phyloP scores from a whole-genome alignment of 73 alveolate genomes.

The Paramecium caudatum region DNA sequence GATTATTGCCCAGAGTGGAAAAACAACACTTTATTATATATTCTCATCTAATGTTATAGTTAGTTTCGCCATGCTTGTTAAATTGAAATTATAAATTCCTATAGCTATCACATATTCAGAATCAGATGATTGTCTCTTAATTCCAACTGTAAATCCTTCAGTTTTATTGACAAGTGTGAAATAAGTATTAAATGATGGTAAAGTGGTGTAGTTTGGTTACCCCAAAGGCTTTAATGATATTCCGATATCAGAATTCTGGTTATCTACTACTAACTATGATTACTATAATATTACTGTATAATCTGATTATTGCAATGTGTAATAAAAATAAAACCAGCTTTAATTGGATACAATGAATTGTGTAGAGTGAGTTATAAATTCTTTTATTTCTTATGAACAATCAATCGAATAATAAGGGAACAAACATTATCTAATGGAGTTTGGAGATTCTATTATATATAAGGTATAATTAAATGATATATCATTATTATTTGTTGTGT shows the following conservation, averaged over 20 bases:
- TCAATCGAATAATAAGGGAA: neutral
- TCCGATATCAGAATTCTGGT: neutral
- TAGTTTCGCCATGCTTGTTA: neutral
- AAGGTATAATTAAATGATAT: neutral
- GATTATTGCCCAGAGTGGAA: constrained; percentile 9
- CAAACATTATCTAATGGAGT: neutral
- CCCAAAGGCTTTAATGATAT: neutral
- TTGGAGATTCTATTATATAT: constrained; percentile 13
- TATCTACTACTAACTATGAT: neutral
- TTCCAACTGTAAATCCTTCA: neutral
- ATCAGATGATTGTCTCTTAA: neutral
- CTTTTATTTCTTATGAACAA: neutral
- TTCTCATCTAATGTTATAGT: neutral
- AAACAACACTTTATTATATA: neutral
- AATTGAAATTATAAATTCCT: constrained; percentile 16
- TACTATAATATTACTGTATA: neutral
- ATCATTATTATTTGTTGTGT: neutral
- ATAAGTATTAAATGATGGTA: constrained; percentile 4
- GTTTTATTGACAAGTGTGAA: neutral
- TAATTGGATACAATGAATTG: neutral
- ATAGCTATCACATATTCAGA: neutral
- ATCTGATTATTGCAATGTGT: neutral
- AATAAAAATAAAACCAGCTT: neutral
- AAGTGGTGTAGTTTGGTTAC: neutral
- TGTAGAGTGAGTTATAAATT: neutral